A percentile compares a stretch with the other conserved stretches of the same genome.
These are phyloP conservation scores for Acer yangbiense DNA, from an alignment of 345 rosid species.

Conservation along the genomic window DNA sequence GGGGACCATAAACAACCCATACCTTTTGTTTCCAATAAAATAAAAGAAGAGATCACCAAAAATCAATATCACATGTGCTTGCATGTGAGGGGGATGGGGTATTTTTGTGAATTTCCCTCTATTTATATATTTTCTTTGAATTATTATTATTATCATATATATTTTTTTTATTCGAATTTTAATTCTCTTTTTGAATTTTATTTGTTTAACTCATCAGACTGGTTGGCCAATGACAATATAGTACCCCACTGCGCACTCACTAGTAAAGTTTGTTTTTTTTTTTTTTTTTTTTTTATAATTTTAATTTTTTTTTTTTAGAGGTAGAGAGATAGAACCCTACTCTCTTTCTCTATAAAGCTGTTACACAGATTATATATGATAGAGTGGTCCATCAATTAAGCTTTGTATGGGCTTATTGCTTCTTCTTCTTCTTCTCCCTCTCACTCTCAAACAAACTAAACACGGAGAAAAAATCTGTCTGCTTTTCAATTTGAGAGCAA, in stretches of 20 bases:
- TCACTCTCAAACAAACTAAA: not conserved
- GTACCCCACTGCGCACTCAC: conserved; percentile 55
- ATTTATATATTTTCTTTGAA: not conserved
- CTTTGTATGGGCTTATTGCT: conserved; percentile 29
- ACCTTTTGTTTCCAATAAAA: conserved; percentile 29
- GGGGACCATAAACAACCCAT: conserved; percentile 62
- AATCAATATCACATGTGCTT: conserved; percentile 40
- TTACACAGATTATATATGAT: conserved; percentile 33
- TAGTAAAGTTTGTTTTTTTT: conserved; percentile 32
- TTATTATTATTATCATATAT: no score
- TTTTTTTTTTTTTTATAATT: not conserved
- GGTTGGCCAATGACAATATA: conserved; percentile 8
- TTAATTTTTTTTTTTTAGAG: conserved; percentile 9
- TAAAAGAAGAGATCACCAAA: conserved; percentile 19
- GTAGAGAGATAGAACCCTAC: conserved; percentile 40
- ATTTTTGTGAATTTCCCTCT: conserved; percentile 12
- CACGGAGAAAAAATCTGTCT: not conserved
- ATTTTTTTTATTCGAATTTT: not conserved
- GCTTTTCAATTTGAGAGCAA: conserved; percentile 7
- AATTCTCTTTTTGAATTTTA: not conserved
- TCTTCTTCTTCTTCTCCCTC: conserved; percentile 6
- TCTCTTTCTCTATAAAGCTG: conserved; percentile 53
- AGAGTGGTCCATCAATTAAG: conserved; percentile 53
- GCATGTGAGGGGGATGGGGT: conserved; percentile 47
- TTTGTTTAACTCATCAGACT: conserved; percentile 8